Base-by-base conservation (phyloP, 768 basidiomycete genomes). In the Leccinum boreale region DNA sequence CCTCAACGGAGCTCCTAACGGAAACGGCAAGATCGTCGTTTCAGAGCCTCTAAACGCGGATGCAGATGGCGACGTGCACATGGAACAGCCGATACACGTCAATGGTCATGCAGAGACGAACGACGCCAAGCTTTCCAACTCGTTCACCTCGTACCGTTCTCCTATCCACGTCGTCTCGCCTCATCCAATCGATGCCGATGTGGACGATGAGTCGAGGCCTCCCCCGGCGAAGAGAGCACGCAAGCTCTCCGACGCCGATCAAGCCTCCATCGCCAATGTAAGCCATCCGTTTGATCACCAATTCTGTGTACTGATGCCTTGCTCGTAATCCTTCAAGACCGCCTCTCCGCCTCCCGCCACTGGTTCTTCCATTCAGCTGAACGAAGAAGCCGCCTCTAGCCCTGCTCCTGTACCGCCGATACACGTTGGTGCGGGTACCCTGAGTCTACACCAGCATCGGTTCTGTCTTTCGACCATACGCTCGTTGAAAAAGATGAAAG, bases 171-270 rank as follows among this genome's bases (percentile, higher is more conserved):
- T 65, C 23, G 47, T 29, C 50, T 73, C 67, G 7, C 70, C 73
- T 23, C 78, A 77, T 48, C 63, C 52, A 50, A 35, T 44, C 0
- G 61, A 62, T 12, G 55, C 29, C 4, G 63, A 65, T 14, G 53
- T 23, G 12, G 72, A 64, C 28, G 85, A 86, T 58, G 84, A 86
- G 60, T 78, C 82, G 57, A 75, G 79, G 59, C 88, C 86, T 14
- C 89, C 87, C n/a, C 91, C 91, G 28, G 87, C 90, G 58, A 93
- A 93, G 81, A 82, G 91, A 60, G 81, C 89, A 28, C 77, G 91
- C 64, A 85, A 85, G 74, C 77, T 84, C 65, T 90, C 88, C 49
- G 89, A 93, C 69, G 85, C 84, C 31, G 87, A 90, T 75, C 81
- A 82, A 70, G 86, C 86, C 49, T 87, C 87, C 15, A 74, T 87